A percentile compares a stretch with the other conserved stretches of the same genome.
These are phyloP conservation scores for Nannochloropsis gaditana DNA, from an alignment of 108 stramenopile genomes.

Conservation along the genomic window DNA sequence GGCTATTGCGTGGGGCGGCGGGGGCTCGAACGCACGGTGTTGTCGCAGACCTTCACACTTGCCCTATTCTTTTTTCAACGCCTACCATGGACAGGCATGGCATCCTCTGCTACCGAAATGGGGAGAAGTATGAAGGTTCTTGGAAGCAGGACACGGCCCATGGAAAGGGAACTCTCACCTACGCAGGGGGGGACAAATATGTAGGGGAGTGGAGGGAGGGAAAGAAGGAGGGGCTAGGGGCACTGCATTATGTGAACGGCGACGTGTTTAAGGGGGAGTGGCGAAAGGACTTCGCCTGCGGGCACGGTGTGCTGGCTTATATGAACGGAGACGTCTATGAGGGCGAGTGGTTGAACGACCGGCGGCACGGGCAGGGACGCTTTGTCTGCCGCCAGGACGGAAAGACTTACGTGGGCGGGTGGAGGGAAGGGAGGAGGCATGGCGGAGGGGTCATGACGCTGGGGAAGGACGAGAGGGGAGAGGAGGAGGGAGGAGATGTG, in stretches of 20 bases:
- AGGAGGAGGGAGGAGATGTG: neutral
- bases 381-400: constrained; percentile 13
- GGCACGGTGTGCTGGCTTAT: constrained; percentile 30
- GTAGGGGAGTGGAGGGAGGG: constrained; percentile 37
- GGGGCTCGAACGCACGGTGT: no score
- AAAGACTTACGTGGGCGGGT: neutral
- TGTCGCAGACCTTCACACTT: no score
- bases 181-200: constrained; percentile 37
- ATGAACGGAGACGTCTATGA: constrained; percentile 46
- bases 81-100: neutral
- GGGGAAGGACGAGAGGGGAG: neutral
- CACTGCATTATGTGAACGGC: constrained; percentile 25
- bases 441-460: constrained; percentile 7
- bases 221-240: constrained; percentile 31
- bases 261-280: constrained; percentile 22
- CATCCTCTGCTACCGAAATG: constrained; percentile 26
- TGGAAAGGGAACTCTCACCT: constrained; percentile 43
- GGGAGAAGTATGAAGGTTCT: constrained; percentile 45
- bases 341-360: constrained; percentile 39
- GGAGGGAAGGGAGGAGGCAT: neutral
- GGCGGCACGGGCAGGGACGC: constrained; percentile 38
- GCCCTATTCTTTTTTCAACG: neutral
- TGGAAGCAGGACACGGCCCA: constrained; percentile 36
- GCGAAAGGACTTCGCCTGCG: constrained; percentile 16
- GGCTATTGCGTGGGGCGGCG: neutral